Percentiles rank a stretch among this genome's conserved stretches.
These are phyloP conservation scores for Wallemia mellicola DNA, from an alignment of 1,284 basidiomycete species.

Conservation along the genomic window DNA sequence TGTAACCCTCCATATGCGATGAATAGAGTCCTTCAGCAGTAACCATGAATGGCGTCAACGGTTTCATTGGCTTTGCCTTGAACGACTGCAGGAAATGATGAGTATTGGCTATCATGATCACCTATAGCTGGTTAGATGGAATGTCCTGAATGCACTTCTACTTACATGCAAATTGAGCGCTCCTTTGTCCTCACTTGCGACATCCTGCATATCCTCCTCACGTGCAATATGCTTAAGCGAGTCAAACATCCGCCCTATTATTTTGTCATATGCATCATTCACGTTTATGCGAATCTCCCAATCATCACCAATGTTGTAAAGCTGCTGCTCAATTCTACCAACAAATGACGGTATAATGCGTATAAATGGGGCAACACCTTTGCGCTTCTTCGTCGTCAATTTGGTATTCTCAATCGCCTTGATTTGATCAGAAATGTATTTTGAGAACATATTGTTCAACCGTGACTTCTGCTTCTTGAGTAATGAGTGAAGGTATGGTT, in stretches of 20 bases:
- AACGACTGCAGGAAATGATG: conserved; percentile 42
- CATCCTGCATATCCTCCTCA: conserved; percentile 29
- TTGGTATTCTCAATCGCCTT: conserved; percentile 71
- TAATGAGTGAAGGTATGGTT: conserved; percentile 37
- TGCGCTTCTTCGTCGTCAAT: conserved; percentile 64
- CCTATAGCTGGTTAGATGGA: neutral
- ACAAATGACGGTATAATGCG: conserved; percentile 69
- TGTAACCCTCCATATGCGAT: conserved; percentile 57
- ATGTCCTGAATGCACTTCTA: neutral
- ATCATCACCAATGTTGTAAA: conserved; percentile 35
- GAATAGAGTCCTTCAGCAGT: conserved; percentile 57
- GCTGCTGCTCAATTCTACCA: conserved; percentile 50
- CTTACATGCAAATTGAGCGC: conserved; percentile 80
- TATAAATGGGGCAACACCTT: conserved; percentile 75
- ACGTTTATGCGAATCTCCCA: conserved; percentile 49
- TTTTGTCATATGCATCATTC: conserved; percentile 56
- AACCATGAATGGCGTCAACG: conserved; percentile 32
- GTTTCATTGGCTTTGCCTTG: conserved; percentile 6
- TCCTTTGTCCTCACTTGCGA: conserved; percentile 57
- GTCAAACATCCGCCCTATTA: conserved; percentile 69
- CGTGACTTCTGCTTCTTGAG: conserved; percentile 55
- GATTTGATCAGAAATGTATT: conserved; percentile 58
- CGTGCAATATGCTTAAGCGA: conserved; percentile 81
- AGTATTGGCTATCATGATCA: conserved; percentile 36
- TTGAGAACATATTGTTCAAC: conserved; percentile 38